phyloP scores from a whole-genome alignment of 441 rosid genomes.

The Geranium incanum region DNA sequence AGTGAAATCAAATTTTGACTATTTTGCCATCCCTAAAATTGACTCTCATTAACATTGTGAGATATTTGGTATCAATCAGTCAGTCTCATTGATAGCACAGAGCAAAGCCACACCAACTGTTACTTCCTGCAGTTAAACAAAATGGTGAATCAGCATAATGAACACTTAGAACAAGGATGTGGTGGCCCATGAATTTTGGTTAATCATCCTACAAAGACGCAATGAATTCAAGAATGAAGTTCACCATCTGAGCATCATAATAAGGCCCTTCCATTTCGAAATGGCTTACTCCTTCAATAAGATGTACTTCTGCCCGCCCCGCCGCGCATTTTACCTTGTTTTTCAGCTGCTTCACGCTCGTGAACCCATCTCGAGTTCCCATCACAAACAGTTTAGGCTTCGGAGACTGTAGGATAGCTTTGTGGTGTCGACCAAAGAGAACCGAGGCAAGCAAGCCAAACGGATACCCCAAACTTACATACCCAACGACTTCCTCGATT shows the following conservation, averaged over 20 bases:
- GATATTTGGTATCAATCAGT: background rate
- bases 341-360: conserved; percentile 71
- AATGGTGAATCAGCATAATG: conserved; percentile 18
- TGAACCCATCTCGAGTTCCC: conserved; percentile 87
- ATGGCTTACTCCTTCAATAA: conserved; percentile 79
- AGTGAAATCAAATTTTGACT: no score
- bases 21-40: no score
- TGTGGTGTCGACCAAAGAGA: conserved; percentile 82
- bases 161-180: background rate
- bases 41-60: no score
- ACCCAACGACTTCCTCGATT: conserved; percentile 69
- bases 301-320: conserved; percentile 59
- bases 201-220: conserved; percentile 37
- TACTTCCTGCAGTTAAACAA: conserved; percentile 24
- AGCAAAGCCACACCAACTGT: conserved; percentile 10
- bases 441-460: conserved; percentile 71
- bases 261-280: conserved; percentile 90
- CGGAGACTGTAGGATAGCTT: conserved; percentile 53
- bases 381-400: conserved; percentile 85
- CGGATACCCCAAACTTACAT: conserved; percentile 83
- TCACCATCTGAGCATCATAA: conserved; percentile 68
- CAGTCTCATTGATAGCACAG: conserved; percentile 9
- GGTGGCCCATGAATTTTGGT: conserved; percentile 10
- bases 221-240: conserved; percentile 46
- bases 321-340: conserved; percentile 61